A percentile compares a stretch with the other conserved stretches of the same genome.
Evolutionary conservation across 1,284 basidiomycete species (phyloP).

Genomic region (Xanthoconium separans): DNA sequence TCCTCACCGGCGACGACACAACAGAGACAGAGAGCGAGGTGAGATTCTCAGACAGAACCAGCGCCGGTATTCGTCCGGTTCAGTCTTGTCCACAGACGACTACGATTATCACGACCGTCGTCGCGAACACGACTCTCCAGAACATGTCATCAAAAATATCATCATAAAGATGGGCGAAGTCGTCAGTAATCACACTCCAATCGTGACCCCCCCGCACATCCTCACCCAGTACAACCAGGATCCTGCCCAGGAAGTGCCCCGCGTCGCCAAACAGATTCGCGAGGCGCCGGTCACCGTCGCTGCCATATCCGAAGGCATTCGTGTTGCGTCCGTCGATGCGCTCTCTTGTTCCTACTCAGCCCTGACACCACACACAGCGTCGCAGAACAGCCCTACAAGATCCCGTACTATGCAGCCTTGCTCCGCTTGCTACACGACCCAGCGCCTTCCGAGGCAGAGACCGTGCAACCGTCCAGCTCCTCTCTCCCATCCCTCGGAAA

Average conservation of each 20-base stretch:
- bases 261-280: constrained; percentile 63
- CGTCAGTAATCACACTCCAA: constrained; percentile 40
- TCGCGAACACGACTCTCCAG: constrained; percentile 68
- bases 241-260: constrained; percentile 65
- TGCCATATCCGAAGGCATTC: constrained; percentile 71
- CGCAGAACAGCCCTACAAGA: constrained; percentile 90
- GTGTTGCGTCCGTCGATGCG: constrained; percentile 54
- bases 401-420: constrained; percentile 84
- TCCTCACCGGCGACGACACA: constrained; percentile 36
- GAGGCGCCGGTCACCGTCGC: constrained; percentile 57
- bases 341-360: background rate
- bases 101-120: constrained; percentile 61
- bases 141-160: constrained; percentile 65
- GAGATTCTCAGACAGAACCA: constrained; percentile 22
- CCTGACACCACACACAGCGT: constrained; percentile 44
- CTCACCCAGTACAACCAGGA: constrained; percentile 48
- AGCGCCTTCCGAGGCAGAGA: constrained; percentile 38
- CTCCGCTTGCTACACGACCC: constrained; percentile 66
- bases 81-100: constrained; percentile 41
- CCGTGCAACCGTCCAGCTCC: constrained; percentile 19
- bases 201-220: background rate
- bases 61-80: background rate
- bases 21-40: constrained; percentile 39
- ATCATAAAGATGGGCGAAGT: constrained; percentile 83
- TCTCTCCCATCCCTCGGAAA: constrained; percentile 58